Base-by-base conservation (phyloP, 805 yeast species). In the Metschnikowia colocasiae region DNA sequence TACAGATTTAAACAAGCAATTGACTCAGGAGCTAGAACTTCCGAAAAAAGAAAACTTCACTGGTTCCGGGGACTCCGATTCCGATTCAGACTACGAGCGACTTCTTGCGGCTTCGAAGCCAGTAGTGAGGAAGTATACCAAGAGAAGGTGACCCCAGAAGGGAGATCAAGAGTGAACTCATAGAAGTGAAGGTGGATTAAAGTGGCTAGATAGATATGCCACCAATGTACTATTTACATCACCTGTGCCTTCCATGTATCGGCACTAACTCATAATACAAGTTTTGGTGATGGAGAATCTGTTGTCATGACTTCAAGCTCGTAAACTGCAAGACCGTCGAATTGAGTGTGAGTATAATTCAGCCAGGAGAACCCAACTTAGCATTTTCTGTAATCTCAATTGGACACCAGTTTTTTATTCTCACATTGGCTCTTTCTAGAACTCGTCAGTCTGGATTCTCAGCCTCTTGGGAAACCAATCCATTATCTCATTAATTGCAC, bases 51-150 rank as follows among this genome's bases (percentile, higher is more conserved):
- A 20, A 9, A 22, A 27, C 18, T 38, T 38, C 22, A 39, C 13
- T 10, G 19, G 35, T 7, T 44, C 23, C 20, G 23, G 42, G 13
- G 55, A 48, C 40, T 37, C 53, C 1, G 57, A 53, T 25, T 48
- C 51, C 25, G 59, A 55, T 36, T 52, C 55, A 1, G 59, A 55
- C 39, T 47, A 45, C 40, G 59, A 55, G 37, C 34, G 50, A 29
- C 58, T 55, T 12, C 46, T 55, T 20, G 55, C 51, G 0, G 43
- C 51, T 0, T 43, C 47, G 10, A 49, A 44, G 19, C 45, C 56
- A 1, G 38, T 45, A 9, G 27, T 54, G 16, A 52, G 40, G 43
- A 52, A 44, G 47, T 54, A 54, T 45, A 38, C 32, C 39, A 49
- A 46, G 31, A 44, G 48, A 22, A 49, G 38, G 19, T 35, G 25